Conservation (phyloP, 2,329 filamentous ascomycete species). For the Apiospora saccharicola region DNA sequence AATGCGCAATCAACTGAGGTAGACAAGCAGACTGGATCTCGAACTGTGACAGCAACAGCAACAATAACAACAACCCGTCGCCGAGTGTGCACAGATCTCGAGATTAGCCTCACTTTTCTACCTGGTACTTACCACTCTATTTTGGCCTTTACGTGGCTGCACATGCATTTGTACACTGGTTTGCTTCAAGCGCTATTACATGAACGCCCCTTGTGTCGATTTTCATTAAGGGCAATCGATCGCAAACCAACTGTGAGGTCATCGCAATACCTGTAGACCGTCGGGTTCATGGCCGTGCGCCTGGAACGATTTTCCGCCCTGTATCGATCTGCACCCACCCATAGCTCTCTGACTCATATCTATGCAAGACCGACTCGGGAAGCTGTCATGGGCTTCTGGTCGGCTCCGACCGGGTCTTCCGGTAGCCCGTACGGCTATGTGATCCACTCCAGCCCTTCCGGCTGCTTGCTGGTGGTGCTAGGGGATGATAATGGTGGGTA, state of each 20-base stretch:
- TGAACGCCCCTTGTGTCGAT: background rate
- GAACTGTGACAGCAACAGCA: background rate
- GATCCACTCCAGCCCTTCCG: background rate
- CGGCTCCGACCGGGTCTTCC: slow-evolving; percentile 10
- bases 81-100: slow-evolving; percentile 2
- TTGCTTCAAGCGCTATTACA: slow-evolving; percentile 11
- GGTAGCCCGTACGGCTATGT: background rate
- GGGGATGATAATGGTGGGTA: no score
- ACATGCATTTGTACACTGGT: background rate
- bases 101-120: slow-evolving; percentile 4
- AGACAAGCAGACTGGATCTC: background rate
- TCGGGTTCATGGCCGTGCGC: background rate
- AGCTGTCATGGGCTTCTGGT: background rate
- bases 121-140: background rate
- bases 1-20: background rate
- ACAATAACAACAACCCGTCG: background rate
- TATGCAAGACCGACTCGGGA: background rate
- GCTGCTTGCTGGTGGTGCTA: background rate
- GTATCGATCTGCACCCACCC: slow-evolving; percentile 6
- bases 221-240: no score
- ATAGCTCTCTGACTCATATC: background rate
- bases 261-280: background rate
- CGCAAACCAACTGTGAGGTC: background rate
- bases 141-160: background rate
- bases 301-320: background rate